Evolutionary conservation across 1,139 yeast species (phyloP).

Genomic region (Yamadazyma spencermartinsiae): DNA sequence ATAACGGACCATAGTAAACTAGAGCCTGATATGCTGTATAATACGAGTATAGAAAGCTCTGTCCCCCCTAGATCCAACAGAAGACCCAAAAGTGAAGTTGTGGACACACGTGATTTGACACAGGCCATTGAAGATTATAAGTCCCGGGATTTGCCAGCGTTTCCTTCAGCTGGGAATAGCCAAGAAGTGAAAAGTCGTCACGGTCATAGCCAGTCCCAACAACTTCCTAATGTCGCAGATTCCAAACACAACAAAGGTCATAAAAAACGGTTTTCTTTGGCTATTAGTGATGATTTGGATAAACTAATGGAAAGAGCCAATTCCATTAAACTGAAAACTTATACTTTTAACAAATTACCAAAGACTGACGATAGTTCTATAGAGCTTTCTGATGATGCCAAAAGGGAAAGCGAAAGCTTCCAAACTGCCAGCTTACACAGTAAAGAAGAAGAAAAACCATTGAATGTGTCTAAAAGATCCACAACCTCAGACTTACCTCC

Average conservation of each 20-base stretch:
- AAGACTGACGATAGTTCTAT: constrained; percentile 11
- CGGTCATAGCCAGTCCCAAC: background rate
- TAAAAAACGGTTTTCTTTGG: constrained; percentile 19
- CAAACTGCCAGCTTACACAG: constrained; percentile 14
- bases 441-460: constrained; percentile 2
- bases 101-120: constrained; percentile 13
- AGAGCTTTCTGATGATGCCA: constrained; percentile 4
- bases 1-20: constrained; percentile 9
- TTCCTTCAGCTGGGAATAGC: background rate
- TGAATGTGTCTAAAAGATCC: constrained; percentile 4
- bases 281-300: constrained; percentile 41
- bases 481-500: constrained; percentile 29
- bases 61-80: constrained; percentile 45
- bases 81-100: constrained; percentile 38
- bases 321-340: constrained; percentile 20
- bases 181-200: background rate
- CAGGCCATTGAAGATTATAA: constrained; percentile 16
- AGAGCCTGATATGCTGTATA: constrained; percentile 32
- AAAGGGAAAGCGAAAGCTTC: constrained; percentile 9
- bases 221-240: background rate
- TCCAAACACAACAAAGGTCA: constrained; percentile 10
- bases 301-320: constrained; percentile 42
- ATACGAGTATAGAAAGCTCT: constrained; percentile 39
- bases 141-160: background rate
- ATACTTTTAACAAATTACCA: constrained; percentile 15